Percentiles rank a stretch among this genome's conserved stretches.
These are phyloP conservation scores for Solanum paucissectum DNA, from an alignment of 257 asterid species.

Conservation along the genomic window DNA sequence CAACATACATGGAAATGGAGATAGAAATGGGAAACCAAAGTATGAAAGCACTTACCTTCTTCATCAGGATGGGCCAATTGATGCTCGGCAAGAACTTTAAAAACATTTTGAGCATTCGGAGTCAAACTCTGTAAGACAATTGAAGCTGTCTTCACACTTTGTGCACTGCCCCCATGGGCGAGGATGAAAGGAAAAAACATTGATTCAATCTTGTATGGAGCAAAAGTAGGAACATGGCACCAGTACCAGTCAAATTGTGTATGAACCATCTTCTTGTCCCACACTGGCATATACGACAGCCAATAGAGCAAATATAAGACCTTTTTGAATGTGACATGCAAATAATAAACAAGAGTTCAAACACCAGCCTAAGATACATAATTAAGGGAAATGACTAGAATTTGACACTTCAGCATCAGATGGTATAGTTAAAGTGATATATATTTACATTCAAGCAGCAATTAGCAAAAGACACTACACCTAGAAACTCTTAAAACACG, in stretches of 20 bases:
- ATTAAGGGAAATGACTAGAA: not conserved
- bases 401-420: not conserved
- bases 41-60: conserved; percentile 53
- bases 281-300: conserved; percentile 34
- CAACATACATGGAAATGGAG: not conserved
- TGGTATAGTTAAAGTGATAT: not conserved
- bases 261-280: conserved; percentile 98
- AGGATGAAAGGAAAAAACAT: conserved; percentile 69
- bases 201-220: conserved; percentile 83
- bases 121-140: conserved; percentile 90
- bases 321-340: not conserved
- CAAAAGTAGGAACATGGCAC: conserved; percentile 89
- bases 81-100: conserved; percentile 69
- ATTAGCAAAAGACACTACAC: not conserved
- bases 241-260: conserved; percentile 96
- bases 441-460: not conserved
- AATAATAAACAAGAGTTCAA: not conserved
- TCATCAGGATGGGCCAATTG: conserved; percentile 65
- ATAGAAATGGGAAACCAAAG: not conserved
- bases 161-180: conserved; percentile 63
- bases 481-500: not conserved
- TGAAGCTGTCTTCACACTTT: conserved; percentile 80
- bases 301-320: not conserved
- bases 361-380: not conserved
- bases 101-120: conserved; percentile 82